These are phyloP conservation scores for Colletotrichum tabaci DNA, from an alignment of 2,329 filamentous ascomycete genomes.

Conservation along the genomic window DNA sequence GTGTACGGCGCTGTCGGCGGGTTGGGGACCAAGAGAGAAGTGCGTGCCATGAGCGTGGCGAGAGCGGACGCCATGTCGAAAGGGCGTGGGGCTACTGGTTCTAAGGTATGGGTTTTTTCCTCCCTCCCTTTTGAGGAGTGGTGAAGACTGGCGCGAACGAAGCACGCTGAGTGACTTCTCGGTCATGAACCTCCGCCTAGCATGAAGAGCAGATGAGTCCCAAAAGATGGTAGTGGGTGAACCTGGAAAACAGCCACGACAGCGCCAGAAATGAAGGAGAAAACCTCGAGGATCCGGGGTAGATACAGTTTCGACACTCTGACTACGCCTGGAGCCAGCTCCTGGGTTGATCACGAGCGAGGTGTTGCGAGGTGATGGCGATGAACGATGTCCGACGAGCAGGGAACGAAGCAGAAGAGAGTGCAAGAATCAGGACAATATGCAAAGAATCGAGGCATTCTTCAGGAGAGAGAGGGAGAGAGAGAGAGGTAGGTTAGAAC, in stretches of 20 bases:
- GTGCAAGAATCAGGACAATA: background rate
- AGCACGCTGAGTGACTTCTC: too few relatives aligned
- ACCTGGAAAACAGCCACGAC: background rate
- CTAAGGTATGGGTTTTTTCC: too few relatives aligned
- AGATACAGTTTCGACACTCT: too few relatives aligned
- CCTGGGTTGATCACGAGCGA: background rate
- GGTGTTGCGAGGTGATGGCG: background rate
- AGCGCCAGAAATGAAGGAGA: background rate
- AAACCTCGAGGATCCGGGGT: background rate
- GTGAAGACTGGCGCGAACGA: background rate
- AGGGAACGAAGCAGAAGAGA: background rate
- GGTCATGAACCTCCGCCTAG: too few relatives aligned
- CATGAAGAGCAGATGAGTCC: background rate
- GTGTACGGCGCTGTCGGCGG: slow-evolving; percentile 35
- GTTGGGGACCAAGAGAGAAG: slow-evolving; percentile 10
- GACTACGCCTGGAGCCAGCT: background rate
- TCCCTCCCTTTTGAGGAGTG: background rate
- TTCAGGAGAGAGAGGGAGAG: too few relatives aligned
- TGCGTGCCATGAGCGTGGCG: background rate
- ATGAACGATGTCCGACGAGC: background rate
- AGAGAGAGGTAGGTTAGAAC: too few relatives aligned
- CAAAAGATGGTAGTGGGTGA: background rate
- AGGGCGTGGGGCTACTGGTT: background rate
- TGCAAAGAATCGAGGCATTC: background rate
- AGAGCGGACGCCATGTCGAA: slow-evolving; percentile 15